Base-by-base conservation (phyloP, 768 basidiomycete genomes). In the Austroboletus eburneus region DNA sequence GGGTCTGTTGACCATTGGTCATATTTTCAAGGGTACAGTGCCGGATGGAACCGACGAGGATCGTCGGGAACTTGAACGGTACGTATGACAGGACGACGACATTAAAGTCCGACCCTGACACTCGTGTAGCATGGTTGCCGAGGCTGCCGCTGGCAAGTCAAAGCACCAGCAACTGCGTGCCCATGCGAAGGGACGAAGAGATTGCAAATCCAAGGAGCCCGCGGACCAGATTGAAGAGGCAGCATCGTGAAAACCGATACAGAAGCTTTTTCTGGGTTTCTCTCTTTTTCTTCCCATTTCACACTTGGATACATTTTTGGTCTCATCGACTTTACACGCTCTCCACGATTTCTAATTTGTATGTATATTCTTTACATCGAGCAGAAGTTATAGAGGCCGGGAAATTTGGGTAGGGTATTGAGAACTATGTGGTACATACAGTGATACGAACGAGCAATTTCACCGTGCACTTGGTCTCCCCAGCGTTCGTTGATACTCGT, bases 11-110 rank as follows among this genome's bases (percentile, higher is more conserved):
- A 72, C 91, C 14, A 85, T 87, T 27, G 96, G 95, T 7, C 85
- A 86, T 14, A 83, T 95, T 55, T 95, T 97, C 76, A 95, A 94
- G 66, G 69, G 76, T 4, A 79, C 88, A 0, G 62, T 76, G 24
- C 87, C 96, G 3, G 95, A 98, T 61, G 92, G 90, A 62, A 84
- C 89, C 8, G 94, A 96, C 60, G 87, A 87, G 62, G 96, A 96
- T 60, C 81, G 96, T 21, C 78, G 96, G 39, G 92, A 97, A 66
- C 79, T 99, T 17, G 96, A 99, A 69, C 73, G 92, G 87, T 91
- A 57, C 22, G 82, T 63, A 6, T 13, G 43, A n/a, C 25, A 27
- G 5, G 25, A 9, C n/a, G 24, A 17, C 23, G 20, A 23, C 21
- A 9, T 9, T 22, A 4, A 9, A 4, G 32, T 4, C 32, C 14